Evolutionary conservation across 2,329 filamentous ascomycete genomes (phyloP).

Genomic region (Aureobasidium lini): DNA sequence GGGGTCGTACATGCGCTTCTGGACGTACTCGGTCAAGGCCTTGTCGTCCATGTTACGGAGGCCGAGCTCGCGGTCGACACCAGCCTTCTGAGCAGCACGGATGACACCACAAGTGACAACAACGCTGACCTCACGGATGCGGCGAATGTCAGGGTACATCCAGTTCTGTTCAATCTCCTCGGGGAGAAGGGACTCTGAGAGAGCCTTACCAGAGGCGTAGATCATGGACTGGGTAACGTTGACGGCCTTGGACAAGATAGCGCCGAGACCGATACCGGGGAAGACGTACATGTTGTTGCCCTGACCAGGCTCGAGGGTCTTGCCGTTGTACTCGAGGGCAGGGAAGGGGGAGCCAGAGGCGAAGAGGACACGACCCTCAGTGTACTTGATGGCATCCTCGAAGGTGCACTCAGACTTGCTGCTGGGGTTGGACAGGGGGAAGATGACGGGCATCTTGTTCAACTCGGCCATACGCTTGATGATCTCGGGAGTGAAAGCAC

Average conservation of each 20-base stretch:
- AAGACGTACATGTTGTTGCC: slow-evolving; percentile 93
- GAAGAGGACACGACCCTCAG: slow-evolving; percentile 84
- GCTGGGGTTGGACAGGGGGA: slow-evolving; percentile 92
- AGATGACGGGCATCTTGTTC: slow-evolving; percentile 67
- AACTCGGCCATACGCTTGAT: slow-evolving; percentile 53
- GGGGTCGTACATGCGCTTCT: slow-evolving; percentile 44
- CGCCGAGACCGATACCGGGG: slow-evolving; percentile 88
- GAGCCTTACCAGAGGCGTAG: slow-evolving; percentile 79
- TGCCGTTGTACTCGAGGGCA: slow-evolving; percentile 45
- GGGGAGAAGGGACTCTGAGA: slow-evolving; percentile 68
- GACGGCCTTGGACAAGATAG: slow-evolving; percentile 82
- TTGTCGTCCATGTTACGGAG: slow-evolving; percentile 63
- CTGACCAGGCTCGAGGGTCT: slow-evolving; percentile 43
- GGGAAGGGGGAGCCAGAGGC: slow-evolving; percentile 92
- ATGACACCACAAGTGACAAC: slow-evolving; percentile 86
- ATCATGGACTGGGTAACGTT: slow-evolving; percentile 93
- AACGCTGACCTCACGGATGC: slow-evolving; percentile 84
- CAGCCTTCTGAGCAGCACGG: slow-evolving; percentile 77
- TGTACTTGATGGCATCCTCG: slow-evolving; percentile 85
- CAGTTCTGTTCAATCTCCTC: slow-evolving; percentile 77
- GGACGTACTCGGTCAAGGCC: slow-evolving; percentile 61
- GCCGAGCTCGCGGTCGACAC: slow-evolving; percentile 45
- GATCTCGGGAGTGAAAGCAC: slow-evolving; percentile 84
- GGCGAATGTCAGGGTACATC: slow-evolving; percentile 84
- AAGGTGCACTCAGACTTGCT: slow-evolving; percentile 98